phyloP scores from a whole-genome alignment of 805 yeast species.

The Blastobotrys chiropterorum region DNA sequence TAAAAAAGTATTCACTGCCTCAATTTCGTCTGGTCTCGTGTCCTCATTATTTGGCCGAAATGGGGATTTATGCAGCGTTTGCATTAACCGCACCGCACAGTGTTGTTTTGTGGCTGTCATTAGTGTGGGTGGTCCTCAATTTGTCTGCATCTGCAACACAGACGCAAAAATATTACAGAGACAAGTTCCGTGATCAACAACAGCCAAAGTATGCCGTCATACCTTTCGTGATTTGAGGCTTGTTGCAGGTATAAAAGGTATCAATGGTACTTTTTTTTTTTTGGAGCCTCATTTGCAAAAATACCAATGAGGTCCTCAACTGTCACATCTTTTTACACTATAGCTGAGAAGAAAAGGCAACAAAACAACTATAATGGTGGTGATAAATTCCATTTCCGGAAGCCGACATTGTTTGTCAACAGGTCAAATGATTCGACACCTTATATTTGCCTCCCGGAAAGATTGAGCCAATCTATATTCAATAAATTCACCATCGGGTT shows the following conservation, averaged over 20 bases:
- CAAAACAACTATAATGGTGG: neutral
- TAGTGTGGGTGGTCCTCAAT: conserved; percentile 35
- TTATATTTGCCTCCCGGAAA: conserved; percentile 18
- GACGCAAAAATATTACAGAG: conserved; percentile 39
- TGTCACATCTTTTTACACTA: conserved; percentile 17
- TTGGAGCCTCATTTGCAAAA: too few relatives aligned
- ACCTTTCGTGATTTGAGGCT: conserved; percentile 14
- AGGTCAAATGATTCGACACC: conserved; percentile 15
- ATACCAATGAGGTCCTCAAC: conserved; percentile 12
- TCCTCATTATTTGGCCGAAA: conserved; percentile 62
- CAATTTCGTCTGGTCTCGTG: conserved; percentile 41
- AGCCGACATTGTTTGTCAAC: conserved; percentile 7
- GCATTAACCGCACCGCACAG: conserved; percentile 14
- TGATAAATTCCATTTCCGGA: neutral
- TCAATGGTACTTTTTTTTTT: too few relatives aligned
- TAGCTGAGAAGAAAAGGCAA: conserved; percentile 6
- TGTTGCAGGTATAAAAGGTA: neutral
- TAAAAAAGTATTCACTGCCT: conserved; percentile 53
- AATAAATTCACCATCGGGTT: conserved; percentile 17
- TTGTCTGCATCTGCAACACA: conserved; percentile 46
- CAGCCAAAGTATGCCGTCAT: conserved; percentile 14
- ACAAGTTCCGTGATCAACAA: conserved; percentile 16
- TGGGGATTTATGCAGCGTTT: conserved; percentile 39
- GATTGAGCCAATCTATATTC: conserved; percentile 13
- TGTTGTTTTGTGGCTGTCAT: conserved; percentile 15